phyloP scores from a whole-genome alignment of 441 rosid species.

The Jatropha multifida region DNA sequence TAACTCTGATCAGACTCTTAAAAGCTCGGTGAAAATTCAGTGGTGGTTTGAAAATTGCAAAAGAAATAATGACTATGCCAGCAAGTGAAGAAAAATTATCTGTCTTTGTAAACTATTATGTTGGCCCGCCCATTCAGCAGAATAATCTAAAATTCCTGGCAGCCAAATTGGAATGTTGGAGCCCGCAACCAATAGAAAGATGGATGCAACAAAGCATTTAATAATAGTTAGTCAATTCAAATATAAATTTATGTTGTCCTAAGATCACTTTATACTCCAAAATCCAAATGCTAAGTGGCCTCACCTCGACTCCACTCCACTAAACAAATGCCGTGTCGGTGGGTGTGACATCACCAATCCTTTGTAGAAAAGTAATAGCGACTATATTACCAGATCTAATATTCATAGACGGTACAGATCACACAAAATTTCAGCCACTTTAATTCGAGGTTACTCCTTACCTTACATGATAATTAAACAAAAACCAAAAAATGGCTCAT shows the following conservation, averaged over 20 bases:
- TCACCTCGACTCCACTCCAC: background rate
- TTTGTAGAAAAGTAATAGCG: background rate
- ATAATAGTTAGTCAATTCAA: too few species aligned
- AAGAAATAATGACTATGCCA: background rate
- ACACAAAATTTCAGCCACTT: background rate
- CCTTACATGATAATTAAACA: background rate
- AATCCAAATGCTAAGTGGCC: background rate
- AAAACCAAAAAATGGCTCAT: too few species aligned
- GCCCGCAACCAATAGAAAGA: background rate
- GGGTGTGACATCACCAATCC: background rate
- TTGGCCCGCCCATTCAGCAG: background rate
- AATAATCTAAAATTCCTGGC: background rate
- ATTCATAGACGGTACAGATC: conserved; percentile 2
- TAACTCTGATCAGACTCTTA: too few species aligned
- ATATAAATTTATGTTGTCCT: background rate
- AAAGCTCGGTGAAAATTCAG: too few species aligned
- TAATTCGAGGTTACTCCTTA: background rate
- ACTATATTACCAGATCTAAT: too few species aligned
- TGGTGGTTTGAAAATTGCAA: too few species aligned
- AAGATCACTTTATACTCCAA: background rate
- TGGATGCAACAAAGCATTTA: background rate
- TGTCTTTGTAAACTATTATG: too few species aligned
- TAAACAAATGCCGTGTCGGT: background rate
- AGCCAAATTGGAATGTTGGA: background rate
- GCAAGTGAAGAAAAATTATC: background rate